A percentile compares a stretch with the other conserved stretches of the same genome.
phyloP scores from a whole-genome alignment of 1,284 basidiomycete species.

The Boletus sp. region DNA sequence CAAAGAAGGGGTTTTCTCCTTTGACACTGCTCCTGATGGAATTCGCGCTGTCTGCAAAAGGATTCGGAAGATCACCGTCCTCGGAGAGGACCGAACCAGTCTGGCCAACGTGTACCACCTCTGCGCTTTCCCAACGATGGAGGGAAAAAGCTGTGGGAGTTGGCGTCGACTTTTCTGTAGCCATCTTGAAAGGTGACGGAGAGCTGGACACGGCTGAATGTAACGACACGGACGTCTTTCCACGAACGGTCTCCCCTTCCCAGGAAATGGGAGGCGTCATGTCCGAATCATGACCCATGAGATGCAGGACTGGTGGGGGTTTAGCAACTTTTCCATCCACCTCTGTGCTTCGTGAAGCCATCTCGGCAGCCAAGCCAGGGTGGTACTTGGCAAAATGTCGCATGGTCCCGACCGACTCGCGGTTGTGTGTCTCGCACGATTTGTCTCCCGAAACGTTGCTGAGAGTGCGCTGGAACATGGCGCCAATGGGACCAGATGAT shows the following conservation, averaged over 20 bases:
- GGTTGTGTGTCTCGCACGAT: slow-evolving; percentile 32
- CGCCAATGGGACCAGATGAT: slow-evolving; percentile 41
- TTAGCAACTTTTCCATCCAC: slow-evolving; percentile 10
- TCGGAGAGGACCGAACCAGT: slow-evolving; percentile 27
- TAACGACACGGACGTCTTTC: slow-evolving; percentile 50
- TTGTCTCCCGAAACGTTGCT: slow-evolving; percentile 38
- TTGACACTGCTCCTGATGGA: slow-evolving; percentile 35
- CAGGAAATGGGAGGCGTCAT: slow-evolving; percentile 42
- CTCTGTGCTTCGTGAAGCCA: slow-evolving; percentile 35
- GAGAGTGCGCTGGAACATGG: slow-evolving; percentile 53
- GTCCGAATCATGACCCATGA: slow-evolving; percentile 35
- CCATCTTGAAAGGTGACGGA: slow-evolving; percentile 49
- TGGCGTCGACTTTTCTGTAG: slow-evolving; percentile 59
- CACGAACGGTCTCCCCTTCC: slow-evolving; percentile 49
- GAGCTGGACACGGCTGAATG: slow-evolving; percentile 36
- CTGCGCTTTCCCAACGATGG: slow-evolving; percentile 70
- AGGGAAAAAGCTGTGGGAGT: slow-evolving; percentile 43
- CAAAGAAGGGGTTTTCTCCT: slow-evolving; percentile 65
- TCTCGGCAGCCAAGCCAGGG: slow-evolving; percentile 50
- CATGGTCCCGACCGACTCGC: slow-evolving; percentile 32
- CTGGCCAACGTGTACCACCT: slow-evolving; percentile 51
- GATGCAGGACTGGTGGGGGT: slow-evolving; percentile 38
- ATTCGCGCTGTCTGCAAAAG: slow-evolving; percentile 38
- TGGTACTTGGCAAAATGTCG: slow-evolving; percentile 36
- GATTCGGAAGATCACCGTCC: slow-evolving; percentile 30